These are phyloP conservation scores for Aurifilum marmelostoma DNA, from an alignment of 2,329 filamentous ascomycete species.

Conservation along the genomic window DNA sequence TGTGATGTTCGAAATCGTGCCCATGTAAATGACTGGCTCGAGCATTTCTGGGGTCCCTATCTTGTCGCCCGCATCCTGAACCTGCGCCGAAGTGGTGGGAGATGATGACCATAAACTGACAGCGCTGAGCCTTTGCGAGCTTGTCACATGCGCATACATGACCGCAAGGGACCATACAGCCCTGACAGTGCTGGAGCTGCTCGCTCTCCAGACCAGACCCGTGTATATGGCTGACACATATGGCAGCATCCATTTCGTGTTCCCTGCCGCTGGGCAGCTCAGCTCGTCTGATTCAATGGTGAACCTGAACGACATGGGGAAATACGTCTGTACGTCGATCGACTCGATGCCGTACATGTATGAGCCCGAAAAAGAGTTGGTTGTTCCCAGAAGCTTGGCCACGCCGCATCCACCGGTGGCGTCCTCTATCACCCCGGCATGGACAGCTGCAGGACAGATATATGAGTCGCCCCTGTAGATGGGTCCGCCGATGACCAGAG, in stretches of 20 bases:
- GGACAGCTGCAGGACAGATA: conserved; percentile 75
- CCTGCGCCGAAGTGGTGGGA: not conserved
- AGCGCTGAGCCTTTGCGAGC: not conserved
- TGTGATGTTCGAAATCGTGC: conserved; percentile 93
- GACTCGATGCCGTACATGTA: conserved; percentile 74
- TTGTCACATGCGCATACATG: conserved; percentile 2
- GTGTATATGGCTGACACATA: conserved; percentile 84
- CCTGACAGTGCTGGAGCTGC: conserved; percentile 63
- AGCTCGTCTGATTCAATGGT: conserved; percentile 42
- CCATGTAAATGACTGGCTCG: conserved; percentile 48
- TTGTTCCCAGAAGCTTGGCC: conserved; percentile 69
- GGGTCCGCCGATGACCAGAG: conserved; percentile 69
- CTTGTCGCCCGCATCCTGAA: not conserved
- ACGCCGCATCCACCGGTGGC: conserved; percentile 73
- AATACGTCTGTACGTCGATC: conserved; percentile 80
- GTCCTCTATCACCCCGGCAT: conserved; percentile 71
- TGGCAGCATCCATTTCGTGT: conserved; percentile 82
- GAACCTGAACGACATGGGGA: conserved; percentile 86
- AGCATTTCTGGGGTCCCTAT: conserved; percentile 12
- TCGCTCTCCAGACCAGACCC: conserved; percentile 78
- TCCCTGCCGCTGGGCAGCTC: conserved; percentile 68
- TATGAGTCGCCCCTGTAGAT: conserved; percentile 86
- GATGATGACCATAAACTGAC: conserved; percentile 1
- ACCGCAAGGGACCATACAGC: conserved; percentile 14
- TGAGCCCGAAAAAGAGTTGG: conserved; percentile 64